phyloP scores from a whole-genome alignment of 1,284 basidiomycete species.

The Malassezia japonica region DNA sequence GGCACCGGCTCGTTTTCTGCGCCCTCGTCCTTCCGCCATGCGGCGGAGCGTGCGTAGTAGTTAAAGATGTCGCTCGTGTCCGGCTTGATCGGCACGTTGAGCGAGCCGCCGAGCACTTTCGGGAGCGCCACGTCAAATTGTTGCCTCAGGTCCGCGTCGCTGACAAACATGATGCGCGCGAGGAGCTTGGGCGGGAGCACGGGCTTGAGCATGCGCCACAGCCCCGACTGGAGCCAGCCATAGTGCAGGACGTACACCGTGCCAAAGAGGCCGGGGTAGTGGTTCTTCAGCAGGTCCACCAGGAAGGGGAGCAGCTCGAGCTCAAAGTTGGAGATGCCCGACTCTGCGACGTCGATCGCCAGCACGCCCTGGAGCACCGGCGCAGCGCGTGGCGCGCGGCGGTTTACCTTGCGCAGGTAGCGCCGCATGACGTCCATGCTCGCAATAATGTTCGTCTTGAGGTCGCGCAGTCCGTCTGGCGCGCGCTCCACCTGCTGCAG shows the following conservation, averaged over 20 bases:
- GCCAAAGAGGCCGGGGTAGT: constrained; percentile 42
- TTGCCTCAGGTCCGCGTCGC: constrained; percentile 56
- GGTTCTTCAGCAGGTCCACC: constrained; percentile 43
- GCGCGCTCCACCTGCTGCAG: constrained; percentile 36
- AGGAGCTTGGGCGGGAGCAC: constrained; percentile 62
- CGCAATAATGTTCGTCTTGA: constrained; percentile 44
- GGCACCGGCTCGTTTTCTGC: constrained; percentile 16
- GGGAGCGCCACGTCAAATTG: constrained; percentile 58
- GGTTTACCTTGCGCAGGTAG: constrained; percentile 21
- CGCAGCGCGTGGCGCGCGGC: not conserved
- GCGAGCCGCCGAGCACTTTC: constrained; percentile 27
- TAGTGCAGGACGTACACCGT: constrained; percentile 68
- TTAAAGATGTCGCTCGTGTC: constrained; percentile 35
- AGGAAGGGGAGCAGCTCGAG: constrained; percentile 44
- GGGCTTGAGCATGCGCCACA: constrained; percentile 68
- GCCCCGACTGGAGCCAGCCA: constrained; percentile 67
- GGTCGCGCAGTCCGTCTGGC: constrained; percentile 32
- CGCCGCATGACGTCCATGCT: constrained; percentile 40
- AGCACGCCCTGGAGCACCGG: constrained; percentile 35
- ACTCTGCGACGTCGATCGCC: constrained; percentile 28
- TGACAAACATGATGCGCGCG: constrained; percentile 64
- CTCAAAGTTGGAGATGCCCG: constrained; percentile 42
- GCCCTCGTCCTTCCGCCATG: constrained; percentile 12
- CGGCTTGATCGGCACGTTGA: constrained; percentile 26
- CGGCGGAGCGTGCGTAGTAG: constrained; percentile 14